These are phyloP conservation scores for Craspedostauros australis DNA, from an alignment of 108 stramenopile species.

Conservation along the genomic window DNA sequence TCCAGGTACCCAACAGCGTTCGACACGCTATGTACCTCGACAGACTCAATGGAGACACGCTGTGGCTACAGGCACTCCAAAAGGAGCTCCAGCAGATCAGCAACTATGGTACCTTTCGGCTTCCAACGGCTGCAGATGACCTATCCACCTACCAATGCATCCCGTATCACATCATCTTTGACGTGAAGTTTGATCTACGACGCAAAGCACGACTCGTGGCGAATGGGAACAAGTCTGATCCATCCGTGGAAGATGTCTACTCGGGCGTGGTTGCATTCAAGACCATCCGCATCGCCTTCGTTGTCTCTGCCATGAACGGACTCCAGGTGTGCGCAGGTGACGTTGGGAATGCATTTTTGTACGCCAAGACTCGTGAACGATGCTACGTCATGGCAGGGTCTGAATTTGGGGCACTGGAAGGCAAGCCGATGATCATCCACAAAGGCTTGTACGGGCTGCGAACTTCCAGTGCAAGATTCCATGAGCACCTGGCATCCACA, in stretches of 20 bases:
- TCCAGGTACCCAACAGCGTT: conserved; percentile 9
- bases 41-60: conserved; percentile 13
- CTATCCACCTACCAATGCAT: conserved; percentile 14
- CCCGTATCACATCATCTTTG: conserved; percentile 14
- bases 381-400: conserved; percentile 13
- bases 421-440: neutral
- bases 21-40: conserved; percentile 17
- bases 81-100: conserved; percentile 10
- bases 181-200: conserved; percentile 17
- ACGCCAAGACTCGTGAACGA: conserved; percentile 18
- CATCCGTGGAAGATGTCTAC: conserved; percentile 11
- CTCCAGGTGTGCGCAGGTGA: conserved; percentile 20
- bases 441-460: conserved; percentile 16
- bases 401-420: conserved; percentile 14
- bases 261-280: conserved; percentile 18
- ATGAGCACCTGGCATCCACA: neutral
- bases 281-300: conserved; percentile 26
- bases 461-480: conserved; percentile 2
- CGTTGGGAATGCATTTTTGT: conserved; percentile 15
- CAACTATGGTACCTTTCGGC: conserved; percentile 5
- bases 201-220: conserved; percentile 17
- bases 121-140: too few relatives aligned
- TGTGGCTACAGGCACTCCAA: conserved; percentile 18
- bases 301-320: conserved; percentile 26
- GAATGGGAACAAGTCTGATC: conserved; percentile 10